These are phyloP conservation scores for Elaphomyces granulatus DNA, from an alignment of 495 filamentous ascomycete species.

Conservation along the genomic window DNA sequence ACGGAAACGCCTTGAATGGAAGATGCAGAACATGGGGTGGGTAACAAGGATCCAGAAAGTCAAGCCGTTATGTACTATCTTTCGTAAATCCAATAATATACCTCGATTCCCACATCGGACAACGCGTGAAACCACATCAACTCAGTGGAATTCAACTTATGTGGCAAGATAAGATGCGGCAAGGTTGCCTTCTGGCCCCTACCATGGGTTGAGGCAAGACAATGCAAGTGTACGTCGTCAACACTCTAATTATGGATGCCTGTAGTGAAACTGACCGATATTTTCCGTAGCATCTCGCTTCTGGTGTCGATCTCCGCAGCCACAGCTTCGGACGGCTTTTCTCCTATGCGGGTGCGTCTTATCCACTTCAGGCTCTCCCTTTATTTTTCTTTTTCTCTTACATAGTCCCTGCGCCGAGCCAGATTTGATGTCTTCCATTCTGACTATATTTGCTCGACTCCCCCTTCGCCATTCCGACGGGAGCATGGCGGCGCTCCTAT, in stretches of 20 bases:
- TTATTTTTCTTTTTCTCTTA: too few species aligned
- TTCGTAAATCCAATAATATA: slow-evolving; percentile 48
- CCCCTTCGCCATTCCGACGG: too few species aligned
- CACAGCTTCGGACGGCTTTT: too few species aligned
- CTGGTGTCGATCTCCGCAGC: slow-evolving; percentile 59
- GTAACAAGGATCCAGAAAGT: slow-evolving; percentile 25
- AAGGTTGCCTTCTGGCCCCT: slow-evolving; percentile 78
- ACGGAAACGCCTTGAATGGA: slow-evolving; percentile 29
- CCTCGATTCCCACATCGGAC: slow-evolving; percentile 33
- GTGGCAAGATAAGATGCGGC: slow-evolving; percentile 48
- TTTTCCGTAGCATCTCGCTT: slow-evolving; percentile 51
- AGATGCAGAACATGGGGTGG: slow-evolving; percentile 24
- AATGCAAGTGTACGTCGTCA: slow-evolving; percentile 53
- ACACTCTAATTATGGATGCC: not conserved
- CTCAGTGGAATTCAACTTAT: slow-evolving; percentile 67
- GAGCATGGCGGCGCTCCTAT: too few species aligned
- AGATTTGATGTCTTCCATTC: too few species aligned
- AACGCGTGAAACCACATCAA: slow-evolving; percentile 44
- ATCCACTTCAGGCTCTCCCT: too few species aligned
- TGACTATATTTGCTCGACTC: too few species aligned
- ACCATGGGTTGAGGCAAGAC: slow-evolving; percentile 94
- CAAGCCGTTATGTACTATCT: slow-evolving; percentile 64
- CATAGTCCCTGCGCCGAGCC: too few species aligned
- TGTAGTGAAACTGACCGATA: not conserved
- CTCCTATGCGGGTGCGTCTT: too few species aligned